Percentiles rank a stretch among this genome's conserved stretches.
These are phyloP conservation scores for Saccharomycopsis sp. DNA, from an alignment of 805 yeast species.

Conservation along the genomic window DNA sequence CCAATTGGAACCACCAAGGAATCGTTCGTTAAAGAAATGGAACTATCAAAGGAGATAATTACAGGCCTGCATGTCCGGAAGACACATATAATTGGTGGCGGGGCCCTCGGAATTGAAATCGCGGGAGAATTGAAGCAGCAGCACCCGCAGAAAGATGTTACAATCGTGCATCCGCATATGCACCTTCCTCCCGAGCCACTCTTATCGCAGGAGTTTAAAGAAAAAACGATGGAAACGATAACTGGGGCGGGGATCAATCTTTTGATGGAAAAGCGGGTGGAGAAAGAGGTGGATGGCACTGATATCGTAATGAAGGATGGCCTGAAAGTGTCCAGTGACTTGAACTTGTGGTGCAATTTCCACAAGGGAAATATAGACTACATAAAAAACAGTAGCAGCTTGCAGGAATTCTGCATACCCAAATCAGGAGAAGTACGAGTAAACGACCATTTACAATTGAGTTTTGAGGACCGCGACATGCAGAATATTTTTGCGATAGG, in stretches of 20 bases:
- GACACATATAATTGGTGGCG: constrained; percentile 42
- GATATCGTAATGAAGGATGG: background rate
- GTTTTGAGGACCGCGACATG: background rate
- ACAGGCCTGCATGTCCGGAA: constrained; percentile 30
- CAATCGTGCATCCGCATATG: constrained; percentile 37
- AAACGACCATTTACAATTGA: constrained; percentile 26
- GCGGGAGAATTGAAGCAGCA: constrained; percentile 41
- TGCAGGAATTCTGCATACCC: constrained; percentile 25
- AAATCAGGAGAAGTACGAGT: constrained; percentile 24
- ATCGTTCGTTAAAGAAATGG: constrained; percentile 38
- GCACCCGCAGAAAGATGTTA: constrained; percentile 34
- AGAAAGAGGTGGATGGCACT: background rate
- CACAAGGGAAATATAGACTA: constrained; percentile 32
- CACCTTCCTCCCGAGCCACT: constrained; percentile 35
- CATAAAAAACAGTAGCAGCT: constrained; percentile 20
- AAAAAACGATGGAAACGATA: constrained; percentile 17
- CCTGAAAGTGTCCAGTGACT: constrained; percentile 24
- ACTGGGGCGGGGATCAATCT: constrained; percentile 24
- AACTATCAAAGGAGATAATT: constrained; percentile 28
- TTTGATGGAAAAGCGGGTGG: constrained; percentile 30
- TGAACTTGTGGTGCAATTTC: constrained; percentile 34
- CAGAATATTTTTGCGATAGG: constrained; percentile 34
- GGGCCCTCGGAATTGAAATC: constrained; percentile 46
- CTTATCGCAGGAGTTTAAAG: constrained; percentile 24
- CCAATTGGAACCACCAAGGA: constrained; percentile 37